Percentiles rank a stretch among this genome's conserved stretches.
These are phyloP conservation scores for Houttuynia cordata DNA, from an alignment of 164 flowering plant species.

Conservation along the genomic window DNA sequence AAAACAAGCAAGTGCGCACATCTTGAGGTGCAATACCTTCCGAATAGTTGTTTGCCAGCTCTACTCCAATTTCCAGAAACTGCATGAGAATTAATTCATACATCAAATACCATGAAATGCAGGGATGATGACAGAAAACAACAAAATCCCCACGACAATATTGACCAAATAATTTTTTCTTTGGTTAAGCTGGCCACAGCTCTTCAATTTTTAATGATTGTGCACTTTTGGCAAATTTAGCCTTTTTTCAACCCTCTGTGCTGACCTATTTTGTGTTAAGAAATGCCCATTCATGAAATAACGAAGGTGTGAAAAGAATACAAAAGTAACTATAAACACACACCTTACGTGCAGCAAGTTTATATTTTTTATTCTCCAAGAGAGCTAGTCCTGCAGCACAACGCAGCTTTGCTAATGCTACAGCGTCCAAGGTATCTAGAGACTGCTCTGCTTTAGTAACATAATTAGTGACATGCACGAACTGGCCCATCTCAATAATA, in stretches of 20 bases:
- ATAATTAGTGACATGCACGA: slow-evolving; percentile 80
- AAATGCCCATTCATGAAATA: too few relatives aligned
- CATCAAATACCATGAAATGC: not conserved
- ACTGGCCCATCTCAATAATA: slow-evolving; percentile 96
- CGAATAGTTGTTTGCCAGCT: slow-evolving; percentile 64
- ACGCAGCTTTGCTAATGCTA: slow-evolving; percentile 53
- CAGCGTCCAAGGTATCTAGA: slow-evolving; percentile 49
- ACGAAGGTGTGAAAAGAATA: too few relatives aligned
- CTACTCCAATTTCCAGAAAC: slow-evolving; percentile 83
- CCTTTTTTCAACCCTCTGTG: too few relatives aligned
- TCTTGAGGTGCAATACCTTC: slow-evolving; percentile 97
- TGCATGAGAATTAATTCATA: slow-evolving; percentile 21
- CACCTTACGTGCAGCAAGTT: slow-evolving; percentile 97
- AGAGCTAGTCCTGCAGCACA: slow-evolving; percentile 86
- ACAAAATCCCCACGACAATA: not conserved
- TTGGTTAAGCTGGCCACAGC: not conserved
- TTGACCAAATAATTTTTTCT: too few relatives aligned
- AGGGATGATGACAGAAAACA: not conserved
- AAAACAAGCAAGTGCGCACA: slow-evolving; percentile 97
- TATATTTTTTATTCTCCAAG: slow-evolving; percentile 72
- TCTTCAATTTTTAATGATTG: too few relatives aligned
- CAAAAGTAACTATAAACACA: slow-evolving; percentile 7
- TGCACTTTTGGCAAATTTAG: too few relatives aligned
- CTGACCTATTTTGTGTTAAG: too few relatives aligned
- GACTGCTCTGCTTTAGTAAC: slow-evolving; percentile 82